Conservation (phyloP, 2,329 filamentous ascomycete species). For the Cytospora piceae region DNA sequence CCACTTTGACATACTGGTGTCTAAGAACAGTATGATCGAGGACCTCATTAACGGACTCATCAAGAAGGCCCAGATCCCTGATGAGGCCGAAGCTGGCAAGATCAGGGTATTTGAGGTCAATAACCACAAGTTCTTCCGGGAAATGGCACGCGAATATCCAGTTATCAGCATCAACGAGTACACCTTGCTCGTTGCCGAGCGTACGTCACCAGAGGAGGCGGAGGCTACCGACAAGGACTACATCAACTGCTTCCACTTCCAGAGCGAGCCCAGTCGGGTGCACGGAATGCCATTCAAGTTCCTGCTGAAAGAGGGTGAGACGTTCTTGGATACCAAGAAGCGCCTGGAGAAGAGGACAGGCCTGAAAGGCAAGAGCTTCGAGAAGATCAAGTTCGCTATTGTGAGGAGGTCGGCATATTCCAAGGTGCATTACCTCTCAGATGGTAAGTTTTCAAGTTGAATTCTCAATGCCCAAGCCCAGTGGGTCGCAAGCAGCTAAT, state of each 20-base stretch:
- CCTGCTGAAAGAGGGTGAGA: conserved; percentile 79
- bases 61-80: conserved; percentile 78
- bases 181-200: conserved; percentile 78
- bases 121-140: conserved; percentile 80
- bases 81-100: conserved; percentile 69
- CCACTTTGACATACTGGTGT: conserved; percentile 78
- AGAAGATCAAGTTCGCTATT: conserved; percentile 96
- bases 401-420: conserved; percentile 73
- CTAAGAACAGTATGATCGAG: conserved; percentile 79
- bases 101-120: conserved; percentile 85
- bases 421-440: conserved; percentile 80
- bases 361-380: conserved; percentile 96
- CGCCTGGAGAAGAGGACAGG: conserved; percentile 90
- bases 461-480: too few species aligned
- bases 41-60: conserved; percentile 78
- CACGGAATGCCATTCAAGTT: conserved; percentile 95
- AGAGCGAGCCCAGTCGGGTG: conserved; percentile 80
- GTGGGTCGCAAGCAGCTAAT: conserved; percentile 33
- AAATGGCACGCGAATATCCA: conserved; percentile 69
- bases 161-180: conserved; percentile 89
- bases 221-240: conserved; percentile 61
- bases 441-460: conserved; percentile 66
- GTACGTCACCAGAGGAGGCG: conserved; percentile 73
- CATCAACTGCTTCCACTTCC: conserved; percentile 88
- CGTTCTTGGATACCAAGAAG: conserved; percentile 90